Evolutionary conservation across 2,329 filamentous ascomycete species (phyloP).

Genomic region (Ustilaginoidea virens): DNA sequence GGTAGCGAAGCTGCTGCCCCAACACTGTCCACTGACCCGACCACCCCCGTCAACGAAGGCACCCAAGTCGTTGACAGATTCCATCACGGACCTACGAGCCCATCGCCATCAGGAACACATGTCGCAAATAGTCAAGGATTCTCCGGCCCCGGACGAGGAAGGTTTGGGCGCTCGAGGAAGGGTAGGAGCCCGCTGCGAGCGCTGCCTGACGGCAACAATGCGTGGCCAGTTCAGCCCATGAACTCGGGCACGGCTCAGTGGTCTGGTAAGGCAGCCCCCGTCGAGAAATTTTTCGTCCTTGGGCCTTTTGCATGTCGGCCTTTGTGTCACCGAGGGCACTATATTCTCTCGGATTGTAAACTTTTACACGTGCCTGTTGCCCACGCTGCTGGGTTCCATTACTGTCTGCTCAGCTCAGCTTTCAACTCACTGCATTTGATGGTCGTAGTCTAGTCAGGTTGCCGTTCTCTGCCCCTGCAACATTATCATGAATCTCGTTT

Average conservation of each 20-base stretch:
- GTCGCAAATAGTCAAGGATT: constrained; percentile 42
- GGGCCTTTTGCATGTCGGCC: too few species aligned
- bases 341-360: too few species aligned
- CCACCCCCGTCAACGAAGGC: constrained; percentile 16
- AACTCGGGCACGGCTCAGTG: constrained; percentile 30
- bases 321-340: too few species aligned
- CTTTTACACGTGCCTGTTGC: too few species aligned
- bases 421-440: too few species aligned
- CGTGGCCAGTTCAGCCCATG: constrained; percentile 34
- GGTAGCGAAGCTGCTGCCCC: constrained; percentile 25
- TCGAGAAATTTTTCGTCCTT: not conserved
- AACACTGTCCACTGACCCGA: constrained; percentile 9
- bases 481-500: too few species aligned
- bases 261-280: constrained; percentile 24
- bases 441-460: too few species aligned
- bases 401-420: too few species aligned
- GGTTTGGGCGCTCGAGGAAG: constrained; percentile 54
- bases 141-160: constrained; percentile 71
- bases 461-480: too few species aligned
- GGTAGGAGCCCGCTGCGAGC: constrained; percentile 47
- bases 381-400: too few species aligned
- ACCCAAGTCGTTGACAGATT: constrained; percentile 10
- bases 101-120: constrained; percentile 29
- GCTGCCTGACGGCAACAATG: constrained; percentile 40
- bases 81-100: constrained; percentile 11